Percentiles rank a stretch among this genome's conserved stretches.
Evolutionary conservation across 768 basidiomycete genomes (phyloP).

Genomic region (Royoungia palumana): DNA sequence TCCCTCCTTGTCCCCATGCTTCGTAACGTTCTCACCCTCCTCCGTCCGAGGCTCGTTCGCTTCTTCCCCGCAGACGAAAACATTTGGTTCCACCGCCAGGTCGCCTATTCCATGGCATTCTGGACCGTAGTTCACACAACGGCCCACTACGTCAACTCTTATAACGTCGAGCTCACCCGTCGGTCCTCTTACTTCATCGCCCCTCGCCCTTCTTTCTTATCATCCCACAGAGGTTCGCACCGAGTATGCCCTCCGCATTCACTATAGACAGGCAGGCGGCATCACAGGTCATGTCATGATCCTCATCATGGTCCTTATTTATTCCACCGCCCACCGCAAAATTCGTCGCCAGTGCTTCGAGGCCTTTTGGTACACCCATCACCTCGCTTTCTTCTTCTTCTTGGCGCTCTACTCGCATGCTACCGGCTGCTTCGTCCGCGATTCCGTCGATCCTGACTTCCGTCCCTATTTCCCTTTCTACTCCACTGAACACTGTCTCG

Average conservation of each 20-base stretch:
- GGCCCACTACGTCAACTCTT: constrained; percentile 91
- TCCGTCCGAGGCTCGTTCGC: constrained; percentile 79
- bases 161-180: constrained; percentile 89
- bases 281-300: constrained; percentile 96
- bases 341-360: constrained; percentile 90
- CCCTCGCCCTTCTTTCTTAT: neutral
- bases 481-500: constrained; percentile 80
- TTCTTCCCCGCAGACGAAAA: constrained; percentile 91
- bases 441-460: constrained; percentile 70
- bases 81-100: constrained; percentile 94
- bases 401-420: constrained; percentile 87
- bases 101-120: constrained; percentile 92
- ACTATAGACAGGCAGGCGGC: constrained; percentile 87
- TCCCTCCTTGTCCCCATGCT: constrained; percentile 87
- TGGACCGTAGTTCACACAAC: constrained; percentile 92
- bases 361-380: constrained; percentile 96
- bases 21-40: constrained; percentile 79
- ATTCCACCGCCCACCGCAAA: constrained; percentile 85
- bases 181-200: constrained; percentile 23
- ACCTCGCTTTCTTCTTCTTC: constrained; percentile 93
- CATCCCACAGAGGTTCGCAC: constrained; percentile 68
- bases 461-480: constrained; percentile 81
- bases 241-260: constrained; percentile 74
- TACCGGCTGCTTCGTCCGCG: constrained; percentile 93
- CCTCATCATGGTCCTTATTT: constrained; percentile 89